Evolutionary conservation across 306 rosid species (phyloP).

Genomic region (Vicia villosa): DNA sequence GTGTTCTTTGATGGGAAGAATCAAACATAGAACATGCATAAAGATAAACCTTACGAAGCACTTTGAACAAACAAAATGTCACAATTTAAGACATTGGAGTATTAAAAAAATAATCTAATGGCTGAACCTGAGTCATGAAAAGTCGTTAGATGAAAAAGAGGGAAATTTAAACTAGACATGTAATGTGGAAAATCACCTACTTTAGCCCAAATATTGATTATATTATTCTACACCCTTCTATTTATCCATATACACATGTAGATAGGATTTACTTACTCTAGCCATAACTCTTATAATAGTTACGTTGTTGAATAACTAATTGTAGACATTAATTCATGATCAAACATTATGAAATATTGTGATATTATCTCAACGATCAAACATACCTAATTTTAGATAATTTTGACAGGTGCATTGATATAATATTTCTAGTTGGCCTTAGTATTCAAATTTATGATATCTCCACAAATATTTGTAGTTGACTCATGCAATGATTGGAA

Average conservation of each 20-base stretch:
- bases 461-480: too few relatives aligned
- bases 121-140: background rate
- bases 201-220: slow-evolving; percentile 11
- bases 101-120: background rate
- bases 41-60: background rate
- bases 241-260: background rate
- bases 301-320: background rate
- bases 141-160: background rate
- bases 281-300: background rate
- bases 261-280: background rate
- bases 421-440: background rate
- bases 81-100: slow-evolving; percentile 4
- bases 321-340: background rate
- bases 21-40: background rate
- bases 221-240: background rate
- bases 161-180: background rate
- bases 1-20: background rate
- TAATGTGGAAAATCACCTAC: background rate
- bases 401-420: background rate
- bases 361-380: background rate
- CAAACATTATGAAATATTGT: background rate
- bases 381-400: background rate
- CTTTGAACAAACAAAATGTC: background rate
- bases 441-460: background rate
- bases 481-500: too few relatives aligned